Conservation (phyloP, 768 basidiomycete genomes). For the Sarcodon sp. region DNA sequence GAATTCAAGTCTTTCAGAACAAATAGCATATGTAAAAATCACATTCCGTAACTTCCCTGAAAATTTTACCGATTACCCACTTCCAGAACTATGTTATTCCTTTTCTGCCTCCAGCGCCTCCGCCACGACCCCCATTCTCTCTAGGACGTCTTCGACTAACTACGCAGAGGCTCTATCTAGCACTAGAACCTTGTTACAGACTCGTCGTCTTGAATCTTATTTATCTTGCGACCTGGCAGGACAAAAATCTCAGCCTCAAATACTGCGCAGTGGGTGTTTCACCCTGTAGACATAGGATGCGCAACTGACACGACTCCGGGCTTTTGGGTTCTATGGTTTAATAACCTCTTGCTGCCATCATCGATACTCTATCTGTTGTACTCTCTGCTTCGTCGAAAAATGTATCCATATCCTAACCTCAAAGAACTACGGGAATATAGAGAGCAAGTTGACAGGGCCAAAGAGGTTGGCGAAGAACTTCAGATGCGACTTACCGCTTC, state of each 20-base stretch:
- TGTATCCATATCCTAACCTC: conserved; percentile 43
- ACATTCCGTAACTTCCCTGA: background rate
- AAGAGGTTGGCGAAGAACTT: conserved; percentile 37
- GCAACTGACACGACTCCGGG: conserved; percentile 19
- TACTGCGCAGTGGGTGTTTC: conserved; percentile 36
- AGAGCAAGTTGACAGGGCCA: conserved; percentile 32
- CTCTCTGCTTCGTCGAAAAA: conserved; percentile 31
- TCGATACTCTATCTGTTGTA: conserved; percentile 34
- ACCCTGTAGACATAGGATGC: conserved; percentile 1
- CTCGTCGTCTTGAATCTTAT: conserved; percentile 26
- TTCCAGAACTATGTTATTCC: conserved; percentile 31
- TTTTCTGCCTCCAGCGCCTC: conserved; percentile 27
- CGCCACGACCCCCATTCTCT: conserved; percentile 34
- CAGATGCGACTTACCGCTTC: conserved; percentile 30
- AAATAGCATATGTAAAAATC: conserved; percentile 5
- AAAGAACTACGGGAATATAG: conserved; percentile 40
- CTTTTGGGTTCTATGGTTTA: conserved; percentile 56
- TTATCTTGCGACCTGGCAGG: conserved; percentile 42
- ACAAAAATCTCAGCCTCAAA: conserved; percentile 28
- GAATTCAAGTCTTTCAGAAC: conserved; percentile 8
- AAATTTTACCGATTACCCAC: background rate
- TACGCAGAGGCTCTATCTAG: conserved; percentile 41
- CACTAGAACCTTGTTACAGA: conserved; percentile 33
- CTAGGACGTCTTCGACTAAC: conserved; percentile 38
- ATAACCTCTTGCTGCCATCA: conserved; percentile 40